phyloP scores from a whole-genome alignment of 2,329 filamentous ascomycete genomes.

The Ophiostoma sp. region DNA sequence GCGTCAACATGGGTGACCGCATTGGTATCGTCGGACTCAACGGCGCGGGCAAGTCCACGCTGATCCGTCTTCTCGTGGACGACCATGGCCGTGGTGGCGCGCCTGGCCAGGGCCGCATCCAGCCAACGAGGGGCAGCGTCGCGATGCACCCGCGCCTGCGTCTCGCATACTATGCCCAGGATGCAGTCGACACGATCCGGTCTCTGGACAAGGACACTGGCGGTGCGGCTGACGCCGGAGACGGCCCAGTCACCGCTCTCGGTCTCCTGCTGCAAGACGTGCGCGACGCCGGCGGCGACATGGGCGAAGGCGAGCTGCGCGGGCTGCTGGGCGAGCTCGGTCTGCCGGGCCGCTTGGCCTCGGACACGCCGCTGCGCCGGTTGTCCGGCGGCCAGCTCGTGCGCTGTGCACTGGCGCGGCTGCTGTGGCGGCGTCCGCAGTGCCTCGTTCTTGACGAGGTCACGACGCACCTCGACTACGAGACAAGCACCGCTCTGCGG shows the following conservation, averaged over 20 bases:
- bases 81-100: not conserved
- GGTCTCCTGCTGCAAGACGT: not conserved
- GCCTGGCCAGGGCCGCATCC: not conserved
- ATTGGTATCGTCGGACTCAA: slow-evolving; percentile 62
- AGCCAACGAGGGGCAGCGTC: not conserved
- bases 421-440: slow-evolving; percentile 62
- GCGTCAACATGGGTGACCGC: slow-evolving; percentile 2
- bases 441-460: slow-evolving; percentile 73
- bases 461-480: slow-evolving; percentile 77
- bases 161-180: not conserved
- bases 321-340: not conserved
- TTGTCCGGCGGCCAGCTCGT: slow-evolving; percentile 77
- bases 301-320: not conserved
- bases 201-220: not conserved
- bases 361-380: slow-evolving; percentile 65
- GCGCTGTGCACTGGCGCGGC: slow-evolving; percentile 46
- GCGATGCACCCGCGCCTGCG: not conserved
- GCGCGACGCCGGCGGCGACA: not conserved
- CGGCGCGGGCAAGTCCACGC: slow-evolving; percentile 74
- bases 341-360: slow-evolving; percentile 51
- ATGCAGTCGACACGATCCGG: not conserved
- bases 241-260: not conserved
- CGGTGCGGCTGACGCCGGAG: not conserved
- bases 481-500: slow-evolving; percentile 68
- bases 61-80: slow-evolving; percentile 47